Evolutionary conservation across 1,139 yeast species (phyloP).

Genomic region (Barnettozyma hawaiiensis): DNA sequence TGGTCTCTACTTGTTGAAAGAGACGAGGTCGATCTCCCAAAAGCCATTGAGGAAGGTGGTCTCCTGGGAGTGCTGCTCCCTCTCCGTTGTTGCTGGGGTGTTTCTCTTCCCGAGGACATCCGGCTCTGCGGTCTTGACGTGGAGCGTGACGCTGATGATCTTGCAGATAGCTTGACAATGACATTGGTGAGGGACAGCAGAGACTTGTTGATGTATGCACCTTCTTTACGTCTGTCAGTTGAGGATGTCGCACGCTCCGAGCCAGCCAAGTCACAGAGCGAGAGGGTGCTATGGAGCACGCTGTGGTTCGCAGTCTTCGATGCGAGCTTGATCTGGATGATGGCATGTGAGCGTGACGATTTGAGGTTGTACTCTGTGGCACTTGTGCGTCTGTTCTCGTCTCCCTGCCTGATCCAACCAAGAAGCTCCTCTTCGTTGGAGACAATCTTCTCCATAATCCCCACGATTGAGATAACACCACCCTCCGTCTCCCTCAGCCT

Average conservation of each 20-base stretch:
- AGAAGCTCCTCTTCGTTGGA: constrained; percentile 54
- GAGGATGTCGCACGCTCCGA: constrained; percentile 87
- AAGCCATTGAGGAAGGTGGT: constrained; percentile 7
- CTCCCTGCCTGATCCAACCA: constrained; percentile 60
- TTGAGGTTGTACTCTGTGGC: constrained; percentile 82
- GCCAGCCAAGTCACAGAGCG: constrained; percentile 93
- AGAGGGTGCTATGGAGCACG: constrained; percentile 53
- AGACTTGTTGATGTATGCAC: constrained; percentile 86
- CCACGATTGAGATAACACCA: constrained; percentile 71
- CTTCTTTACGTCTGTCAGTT: constrained; percentile 79
- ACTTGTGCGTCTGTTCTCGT: constrained; percentile 69
- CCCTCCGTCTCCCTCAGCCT: constrained; percentile 73
- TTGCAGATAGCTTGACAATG: constrained; percentile 62
- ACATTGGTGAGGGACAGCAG: constrained; percentile 85
- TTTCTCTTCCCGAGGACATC: constrained; percentile 1
- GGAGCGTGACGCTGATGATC: constrained; percentile 14
- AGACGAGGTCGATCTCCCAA: constrained; percentile 8
- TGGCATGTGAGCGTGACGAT: constrained; percentile 90
- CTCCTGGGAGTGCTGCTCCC: constrained; percentile 5
- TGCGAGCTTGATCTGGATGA: constrained; percentile 63
- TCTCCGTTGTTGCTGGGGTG: constrained; percentile 3
- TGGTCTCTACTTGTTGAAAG: constrained; percentile 11
- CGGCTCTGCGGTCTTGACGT: not conserved
- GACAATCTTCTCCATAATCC: constrained; percentile 60
- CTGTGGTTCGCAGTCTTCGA: constrained; percentile 32